Percentiles rank a stretch among this genome's conserved stretches.
phyloP scores from a whole-genome alignment of 108 stramenopile genomes.

The Conticribra weissflogii region DNA sequence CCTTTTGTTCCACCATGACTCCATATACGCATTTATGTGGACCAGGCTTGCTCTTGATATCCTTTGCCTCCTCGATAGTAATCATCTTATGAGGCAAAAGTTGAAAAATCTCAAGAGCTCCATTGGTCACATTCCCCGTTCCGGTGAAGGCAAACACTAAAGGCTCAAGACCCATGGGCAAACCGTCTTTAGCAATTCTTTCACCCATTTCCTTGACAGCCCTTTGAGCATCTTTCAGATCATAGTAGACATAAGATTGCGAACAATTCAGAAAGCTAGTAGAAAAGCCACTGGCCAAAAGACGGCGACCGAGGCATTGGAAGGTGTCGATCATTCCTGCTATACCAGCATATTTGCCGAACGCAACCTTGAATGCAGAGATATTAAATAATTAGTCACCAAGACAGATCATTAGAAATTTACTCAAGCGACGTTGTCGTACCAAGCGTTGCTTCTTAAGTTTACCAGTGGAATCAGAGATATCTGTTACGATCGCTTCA shows the following conservation, averaged over 20 bases:
- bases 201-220: constrained; percentile 53
- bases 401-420: background rate
- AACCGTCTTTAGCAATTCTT: constrained; percentile 54
- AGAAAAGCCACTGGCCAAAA: constrained; percentile 59
- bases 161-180: constrained; percentile 60
- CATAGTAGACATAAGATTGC: constrained; percentile 70
- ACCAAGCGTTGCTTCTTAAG: constrained; percentile 52
- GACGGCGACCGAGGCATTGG: constrained; percentile 78
- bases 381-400: background rate
- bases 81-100: constrained; percentile 83
- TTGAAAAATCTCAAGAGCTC: constrained; percentile 75
- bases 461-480: constrained; percentile 22
- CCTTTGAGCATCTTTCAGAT: constrained; percentile 59
- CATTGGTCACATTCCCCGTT: constrained; percentile 74
- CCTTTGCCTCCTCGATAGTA: constrained; percentile 61
- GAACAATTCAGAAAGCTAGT: constrained; percentile 83
- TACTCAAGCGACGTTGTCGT: no score
- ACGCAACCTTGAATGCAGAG: constrained; percentile 63
- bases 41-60: constrained; percentile 38
- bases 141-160: constrained; percentile 80
- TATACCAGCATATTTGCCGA: constrained; percentile 88
- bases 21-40: constrained; percentile 61
- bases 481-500: constrained; percentile 69
- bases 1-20: constrained; percentile 52
- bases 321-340: constrained; percentile 86